These are phyloP conservation scores for Davidsoniella eucalypti DNA, from an alignment of 2,329 filamentous ascomycete species.

Conservation along the genomic window DNA sequence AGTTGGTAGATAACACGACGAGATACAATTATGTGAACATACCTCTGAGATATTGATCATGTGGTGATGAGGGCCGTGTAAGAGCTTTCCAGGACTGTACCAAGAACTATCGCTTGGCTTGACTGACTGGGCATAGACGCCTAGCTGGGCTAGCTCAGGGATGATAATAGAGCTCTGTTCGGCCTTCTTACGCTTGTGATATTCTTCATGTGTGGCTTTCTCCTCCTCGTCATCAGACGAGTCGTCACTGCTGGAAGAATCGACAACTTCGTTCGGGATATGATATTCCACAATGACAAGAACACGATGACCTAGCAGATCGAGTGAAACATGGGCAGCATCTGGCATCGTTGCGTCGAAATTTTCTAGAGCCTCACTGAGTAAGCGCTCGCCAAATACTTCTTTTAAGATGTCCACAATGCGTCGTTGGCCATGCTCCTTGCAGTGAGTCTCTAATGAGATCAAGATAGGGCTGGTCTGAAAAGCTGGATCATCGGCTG, in stretches of 20 bases:
- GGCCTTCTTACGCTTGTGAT: slow-evolving; percentile 34
- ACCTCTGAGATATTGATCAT: slow-evolving; percentile 52
- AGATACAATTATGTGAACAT: background rate
- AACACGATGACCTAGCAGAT: slow-evolving; percentile 45
- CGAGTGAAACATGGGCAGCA: slow-evolving; percentile 38
- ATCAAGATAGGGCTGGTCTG: slow-evolving; percentile 41
- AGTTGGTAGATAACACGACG: background rate
- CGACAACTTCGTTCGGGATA: slow-evolving; percentile 33
- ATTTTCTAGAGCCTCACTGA: slow-evolving; percentile 39
- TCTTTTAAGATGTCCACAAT: slow-evolving; percentile 50
- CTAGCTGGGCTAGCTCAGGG: slow-evolving; percentile 46
- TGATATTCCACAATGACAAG: slow-evolving; percentile 54
- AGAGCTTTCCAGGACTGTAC: slow-evolving; percentile 33
- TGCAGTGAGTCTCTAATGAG: slow-evolving; percentile 53
- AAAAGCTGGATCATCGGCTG: slow-evolving; percentile 20
- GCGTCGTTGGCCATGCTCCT: slow-evolving; percentile 38
- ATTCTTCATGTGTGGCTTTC: slow-evolving; percentile 31
- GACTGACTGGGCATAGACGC: slow-evolving; percentile 54
- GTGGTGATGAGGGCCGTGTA: slow-evolving; percentile 46
- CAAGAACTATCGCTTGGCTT: slow-evolving; percentile 51
- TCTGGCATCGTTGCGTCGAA: slow-evolving; percentile 38
- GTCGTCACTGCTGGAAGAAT: slow-evolving; percentile 20
- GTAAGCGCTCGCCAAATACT: slow-evolving; percentile 41
- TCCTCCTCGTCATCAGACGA: slow-evolving; percentile 30
- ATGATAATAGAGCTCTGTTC: slow-evolving; percentile 37